Base-by-base conservation (phyloP, 2,329 filamentous ascomycete species). In the Botryotinia convoluta region DNA sequence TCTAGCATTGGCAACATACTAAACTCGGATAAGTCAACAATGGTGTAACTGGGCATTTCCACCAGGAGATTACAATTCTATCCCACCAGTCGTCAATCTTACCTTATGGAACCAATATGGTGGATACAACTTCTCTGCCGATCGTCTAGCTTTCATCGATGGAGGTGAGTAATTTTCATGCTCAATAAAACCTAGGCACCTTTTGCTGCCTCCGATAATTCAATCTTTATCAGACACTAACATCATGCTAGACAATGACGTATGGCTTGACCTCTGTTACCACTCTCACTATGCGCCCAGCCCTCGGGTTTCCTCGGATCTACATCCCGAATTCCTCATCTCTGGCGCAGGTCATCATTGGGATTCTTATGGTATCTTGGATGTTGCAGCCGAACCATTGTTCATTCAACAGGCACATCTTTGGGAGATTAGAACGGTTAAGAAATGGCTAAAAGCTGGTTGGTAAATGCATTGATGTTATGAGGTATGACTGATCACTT, bases 21-120 rank as follows among this genome's bases (percentile, higher is more conserved):
- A 44, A 73, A 18, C 16, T 22, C 7, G 6, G 51, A 39, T n/a
- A 29, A 76, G 75, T 4, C 77, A 79, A 76, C 76, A 87, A 78
- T 88, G 86, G 86, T 88, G 86, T 76, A 83, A 77, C n/a, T 86
- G 86, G 85, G 85, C 86, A 1, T 88, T 87, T 75, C 84, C 85
- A 0, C 74, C 81, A 1, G 86, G 86, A 0, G 70, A 81, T 39
- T 82, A 84, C 79, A 86, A 85, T 75, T 76, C 77, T 44, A 83
- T 87, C 35, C 84, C 86, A 0, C 57, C 81, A 0, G 82, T 80
- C 0, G 86, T 86, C 0, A 81, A 86, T 70, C 75, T 85, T 5
- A 77, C 78, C 4, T 77, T 78, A 14, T 84, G 84, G 78, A 85
- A 86, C 73, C 79, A 79, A 59, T 87, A 86, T 75, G 86, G 86